Base-by-base conservation (phyloP, 805 yeast genomes). In the Saccharomycopsis lassenensis region DNA sequence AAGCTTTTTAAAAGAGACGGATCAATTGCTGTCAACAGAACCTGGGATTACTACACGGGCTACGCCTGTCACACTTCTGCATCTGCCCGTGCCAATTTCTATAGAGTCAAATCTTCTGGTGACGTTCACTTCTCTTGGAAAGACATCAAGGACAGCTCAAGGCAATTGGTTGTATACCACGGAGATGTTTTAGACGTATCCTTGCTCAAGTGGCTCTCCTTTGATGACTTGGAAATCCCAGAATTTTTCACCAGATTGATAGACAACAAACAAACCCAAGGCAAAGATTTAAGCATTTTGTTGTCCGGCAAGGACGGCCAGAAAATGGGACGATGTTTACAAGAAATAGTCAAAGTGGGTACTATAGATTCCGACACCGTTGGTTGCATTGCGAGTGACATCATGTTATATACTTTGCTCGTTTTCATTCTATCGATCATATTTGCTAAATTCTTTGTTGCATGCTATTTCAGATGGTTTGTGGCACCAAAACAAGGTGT, bases 121-220 rank as follows among this genome's bases (percentile, higher is more conserved):
- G 85, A 81, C 45, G 78, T 89, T 4, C 86, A 70, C 55, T 91
- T 77, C 58, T 77, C 86, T 4, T 91, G 98, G 98, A 84, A 83
- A 37, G 93, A 82, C 48, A 66, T 89, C 44, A 64, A 61, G 42
- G 75, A 77, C 51, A 58, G 77, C 18, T 56, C 77, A 4, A 69
- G 95, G 56, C 80, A 80, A 46, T 66, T 91, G 51, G 77, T 86
- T 21, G 96, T 87, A 3, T 89, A 79, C 58, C 79, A 86, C 33
- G 97, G 98, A 6, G 70, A 73, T 47, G 95, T 91, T 7, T 65
- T 91, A 28, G 96, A 91, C 56, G 64, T 91, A 52, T 73, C 71
- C 49, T 62, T 85, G 38, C 54, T 91, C 27, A 63, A 77, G 47
- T 85, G 94, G 89, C 65, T 91, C 36, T 74, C 71, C 46, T 57